Percentiles rank a stretch among this genome's conserved stretches.
These are phyloP conservation scores for Pseudogymnoascus sp. DNA, from an alignment of 2,329 filamentous ascomycete species.

Conservation along the genomic window DNA sequence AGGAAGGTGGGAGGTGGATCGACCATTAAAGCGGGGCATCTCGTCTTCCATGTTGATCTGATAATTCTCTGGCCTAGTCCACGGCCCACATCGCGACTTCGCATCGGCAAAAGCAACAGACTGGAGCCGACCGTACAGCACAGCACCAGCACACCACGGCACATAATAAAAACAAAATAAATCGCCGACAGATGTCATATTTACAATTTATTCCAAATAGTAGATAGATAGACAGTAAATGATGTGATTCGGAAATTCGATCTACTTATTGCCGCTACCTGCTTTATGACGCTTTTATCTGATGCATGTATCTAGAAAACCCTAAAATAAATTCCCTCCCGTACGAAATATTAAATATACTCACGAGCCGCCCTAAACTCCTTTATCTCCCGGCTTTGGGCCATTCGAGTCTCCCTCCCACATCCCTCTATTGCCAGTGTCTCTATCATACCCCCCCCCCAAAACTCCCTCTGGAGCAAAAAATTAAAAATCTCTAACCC, in stretches of 20 bases:
- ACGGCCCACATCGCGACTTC: neutral
- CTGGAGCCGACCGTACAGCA: neutral
- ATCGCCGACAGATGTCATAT: neutral
- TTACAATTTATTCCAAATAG: neutral
- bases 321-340: neutral
- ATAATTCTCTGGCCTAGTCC: neutral
- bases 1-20: slow-evolving; percentile 7
- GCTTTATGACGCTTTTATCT: neutral
- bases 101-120: neutral
- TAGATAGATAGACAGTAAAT: neutral
- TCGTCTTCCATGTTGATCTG: neutral
- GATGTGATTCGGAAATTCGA: neutral
- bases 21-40: neutral
- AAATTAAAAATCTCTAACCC: neutral
- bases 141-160: neutral
- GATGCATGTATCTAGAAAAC: neutral
- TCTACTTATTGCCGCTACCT: neutral
- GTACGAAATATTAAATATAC: neutral
- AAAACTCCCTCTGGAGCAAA: neutral
- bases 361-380: neutral
- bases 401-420: neutral
- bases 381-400: neutral
- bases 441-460: neutral
- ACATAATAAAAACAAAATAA: slow-evolving; percentile 2
- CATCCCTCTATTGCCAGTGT: neutral